phyloP scores from a whole-genome alignment of 2,329 filamentous ascomycete species.

The Talaromyces albobiverticillius region DNA sequence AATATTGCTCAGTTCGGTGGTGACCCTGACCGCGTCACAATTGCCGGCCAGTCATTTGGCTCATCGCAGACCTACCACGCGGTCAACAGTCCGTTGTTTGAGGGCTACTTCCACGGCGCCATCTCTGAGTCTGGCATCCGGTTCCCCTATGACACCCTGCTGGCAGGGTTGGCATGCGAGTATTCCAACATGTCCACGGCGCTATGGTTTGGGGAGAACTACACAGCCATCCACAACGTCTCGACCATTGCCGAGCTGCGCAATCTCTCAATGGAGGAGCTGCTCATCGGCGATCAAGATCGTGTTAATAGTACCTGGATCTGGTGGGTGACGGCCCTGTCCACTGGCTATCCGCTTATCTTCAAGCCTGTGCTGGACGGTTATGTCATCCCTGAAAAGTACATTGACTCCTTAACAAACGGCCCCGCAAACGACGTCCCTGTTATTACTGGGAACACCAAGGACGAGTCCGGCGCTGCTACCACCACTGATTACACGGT shows the following conservation, averaged over 20 bases:
- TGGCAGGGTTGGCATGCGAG: constrained; percentile 27
- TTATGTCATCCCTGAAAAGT: constrained; percentile 26
- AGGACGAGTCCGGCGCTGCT: constrained; percentile 30
- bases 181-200: constrained; percentile 29
- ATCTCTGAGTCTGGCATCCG: constrained; percentile 30
- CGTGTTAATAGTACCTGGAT: constrained; percentile 23
- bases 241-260: constrained; percentile 42
- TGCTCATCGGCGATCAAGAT: constrained; percentile 25
- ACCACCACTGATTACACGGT: constrained; percentile 24
- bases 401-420: constrained; percentile 23
- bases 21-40: constrained; percentile 48
- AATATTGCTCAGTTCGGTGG: constrained; percentile 57
- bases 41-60: constrained; percentile 46
- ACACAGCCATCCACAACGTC: constrained; percentile 23
- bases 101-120: constrained; percentile 28
- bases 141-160: constrained; percentile 27
- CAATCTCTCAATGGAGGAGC: constrained; percentile 25
- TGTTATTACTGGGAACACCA: constrained; percentile 35
- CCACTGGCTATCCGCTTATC: constrained; percentile 25
- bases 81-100: constrained; percentile 29
- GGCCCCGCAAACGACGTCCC: constrained; percentile 35
- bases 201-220: constrained; percentile 24
- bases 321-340: constrained; percentile 30
- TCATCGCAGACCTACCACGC: constrained; percentile 31
- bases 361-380: constrained; percentile 28